These are phyloP conservation scores for Fragilariopsis cylindrus DNA, from an alignment of 108 stramenopile species.

Conservation along the genomic window DNA sequence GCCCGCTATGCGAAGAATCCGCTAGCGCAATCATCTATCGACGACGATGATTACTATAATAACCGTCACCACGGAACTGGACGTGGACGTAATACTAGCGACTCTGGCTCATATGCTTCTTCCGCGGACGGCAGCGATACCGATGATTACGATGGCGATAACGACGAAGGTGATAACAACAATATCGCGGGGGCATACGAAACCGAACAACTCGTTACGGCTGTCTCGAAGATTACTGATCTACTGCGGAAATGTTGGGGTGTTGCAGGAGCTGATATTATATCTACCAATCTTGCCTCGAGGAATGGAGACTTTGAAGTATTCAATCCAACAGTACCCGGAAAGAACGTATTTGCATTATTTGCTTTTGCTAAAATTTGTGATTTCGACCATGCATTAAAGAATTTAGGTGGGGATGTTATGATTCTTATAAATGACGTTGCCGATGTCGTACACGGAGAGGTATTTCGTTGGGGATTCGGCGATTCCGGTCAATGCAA, in stretches of 20 bases:
- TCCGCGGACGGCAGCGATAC: neutral
- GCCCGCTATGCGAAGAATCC: constrained; percentile 56
- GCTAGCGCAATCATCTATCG: constrained; percentile 8
- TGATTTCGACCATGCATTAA: constrained; percentile 82
- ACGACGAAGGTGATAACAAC: constrained; percentile 22
- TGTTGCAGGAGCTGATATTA: constrained; percentile 95
- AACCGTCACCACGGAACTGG: too few species aligned
- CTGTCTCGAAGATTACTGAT: constrained; percentile 92
- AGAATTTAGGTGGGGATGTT: constrained; percentile 87
- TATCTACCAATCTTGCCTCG: constrained; percentile 90
- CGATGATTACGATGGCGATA: constrained; percentile 12
- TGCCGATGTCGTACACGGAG: constrained; percentile 89
- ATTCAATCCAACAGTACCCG: constrained; percentile 91
- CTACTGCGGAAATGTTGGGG: constrained; percentile 96
- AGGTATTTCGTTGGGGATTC: constrained; percentile 87
- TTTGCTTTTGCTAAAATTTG: constrained; percentile 95
- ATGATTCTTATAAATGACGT: constrained; percentile 96
- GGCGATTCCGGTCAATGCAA: constrained; percentile 92
- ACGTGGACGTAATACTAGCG: neutral
- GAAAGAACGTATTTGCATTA: constrained; percentile 87
- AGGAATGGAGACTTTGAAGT: constrained; percentile 68
- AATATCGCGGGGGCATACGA: constrained; percentile 78
- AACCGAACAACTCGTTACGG: constrained; percentile 89
- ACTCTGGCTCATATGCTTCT: neutral
- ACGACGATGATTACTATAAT: too few species aligned